phyloP scores from a whole-genome alignment of 2,329 filamentous ascomycete species.

The Colletotrichum sp. region DNA sequence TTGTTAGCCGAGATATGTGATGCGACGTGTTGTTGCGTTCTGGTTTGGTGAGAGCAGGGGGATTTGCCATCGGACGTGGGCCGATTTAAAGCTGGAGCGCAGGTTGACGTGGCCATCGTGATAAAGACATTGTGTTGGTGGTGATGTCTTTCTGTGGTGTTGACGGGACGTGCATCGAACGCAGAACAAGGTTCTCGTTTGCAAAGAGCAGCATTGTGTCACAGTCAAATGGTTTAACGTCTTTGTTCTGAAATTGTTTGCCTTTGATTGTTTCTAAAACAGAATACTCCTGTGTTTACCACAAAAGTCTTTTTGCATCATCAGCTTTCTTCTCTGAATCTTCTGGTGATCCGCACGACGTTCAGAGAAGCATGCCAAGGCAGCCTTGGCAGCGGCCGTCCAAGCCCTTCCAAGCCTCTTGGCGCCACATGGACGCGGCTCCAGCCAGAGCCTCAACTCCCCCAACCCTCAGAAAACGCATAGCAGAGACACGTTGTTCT shows the following conservation, averaged over 20 bases:
- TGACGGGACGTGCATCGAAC: background rate
- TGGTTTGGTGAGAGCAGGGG: background rate
- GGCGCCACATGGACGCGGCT: background rate
- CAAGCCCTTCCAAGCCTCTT: background rate
- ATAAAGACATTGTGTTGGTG: background rate
- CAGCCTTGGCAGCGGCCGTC: background rate
- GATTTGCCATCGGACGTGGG: background rate
- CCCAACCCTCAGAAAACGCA: background rate
- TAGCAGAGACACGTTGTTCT: background rate
- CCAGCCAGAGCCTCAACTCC: constrained; percentile 14
- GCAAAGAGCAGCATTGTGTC: background rate
- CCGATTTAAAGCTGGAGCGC: background rate
- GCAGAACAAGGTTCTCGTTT: background rate
- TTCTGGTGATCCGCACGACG: background rate
- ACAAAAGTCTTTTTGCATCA: background rate
- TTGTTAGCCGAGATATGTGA: background rate
- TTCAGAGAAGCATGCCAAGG: constrained; percentile 8
- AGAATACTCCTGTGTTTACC: background rate
- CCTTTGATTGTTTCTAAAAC: background rate
- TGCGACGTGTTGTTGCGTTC: background rate
- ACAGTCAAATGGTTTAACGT: no score
- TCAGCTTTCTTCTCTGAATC: background rate
- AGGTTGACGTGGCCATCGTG: background rate
- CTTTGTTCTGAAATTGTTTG: background rate
- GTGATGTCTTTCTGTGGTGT: background rate